Percentiles rank a stretch among this genome's conserved stretches.
Evolutionary conservation across 2,329 filamentous ascomycete species (phyloP).

Genomic region (Huntiella savannae): DNA sequence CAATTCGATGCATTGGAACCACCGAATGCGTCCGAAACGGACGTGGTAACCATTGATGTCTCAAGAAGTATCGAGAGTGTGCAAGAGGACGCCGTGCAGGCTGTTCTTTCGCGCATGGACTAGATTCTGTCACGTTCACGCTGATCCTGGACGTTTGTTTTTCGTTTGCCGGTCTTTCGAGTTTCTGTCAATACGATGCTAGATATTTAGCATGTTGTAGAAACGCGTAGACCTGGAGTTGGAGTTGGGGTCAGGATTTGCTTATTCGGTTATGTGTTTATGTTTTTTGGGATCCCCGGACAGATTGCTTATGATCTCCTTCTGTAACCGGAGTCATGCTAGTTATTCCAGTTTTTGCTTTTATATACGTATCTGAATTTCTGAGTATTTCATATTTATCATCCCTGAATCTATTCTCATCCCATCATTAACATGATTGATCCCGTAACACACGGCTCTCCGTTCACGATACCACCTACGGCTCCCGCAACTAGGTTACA

Average conservation of each 20-base stretch:
- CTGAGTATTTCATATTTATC: too few species aligned
- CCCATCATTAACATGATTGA: too few species aligned
- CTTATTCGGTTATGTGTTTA: background rate
- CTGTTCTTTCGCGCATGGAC: slow-evolving; percentile 33
- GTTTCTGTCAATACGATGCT: background rate
- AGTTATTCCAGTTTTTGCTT: too few species aligned
- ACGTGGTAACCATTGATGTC: slow-evolving; percentile 55
- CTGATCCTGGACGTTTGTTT: background rate
- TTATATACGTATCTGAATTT: too few species aligned
- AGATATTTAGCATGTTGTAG: background rate
- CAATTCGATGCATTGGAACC: slow-evolving; percentile 80
- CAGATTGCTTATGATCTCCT: slow-evolving; percentile 9
- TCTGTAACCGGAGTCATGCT: too few species aligned
- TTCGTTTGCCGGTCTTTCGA: background rate
- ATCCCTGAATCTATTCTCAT: too few species aligned
- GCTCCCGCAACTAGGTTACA: too few species aligned
- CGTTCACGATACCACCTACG: too few species aligned
- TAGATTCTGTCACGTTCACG: slow-evolving; percentile 1
- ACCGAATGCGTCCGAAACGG: slow-evolving; percentile 49
- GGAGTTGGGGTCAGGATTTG: too few species aligned
- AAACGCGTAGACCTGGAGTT: background rate
- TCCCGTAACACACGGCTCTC: too few species aligned
- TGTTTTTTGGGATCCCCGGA: background rate
- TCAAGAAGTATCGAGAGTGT: slow-evolving; percentile 39
- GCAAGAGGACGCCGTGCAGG: slow-evolving; percentile 36